Evolutionary conservation across 768 basidiomycete genomes (phyloP).

Genomic region (Filobasidium floriforme): DNA sequence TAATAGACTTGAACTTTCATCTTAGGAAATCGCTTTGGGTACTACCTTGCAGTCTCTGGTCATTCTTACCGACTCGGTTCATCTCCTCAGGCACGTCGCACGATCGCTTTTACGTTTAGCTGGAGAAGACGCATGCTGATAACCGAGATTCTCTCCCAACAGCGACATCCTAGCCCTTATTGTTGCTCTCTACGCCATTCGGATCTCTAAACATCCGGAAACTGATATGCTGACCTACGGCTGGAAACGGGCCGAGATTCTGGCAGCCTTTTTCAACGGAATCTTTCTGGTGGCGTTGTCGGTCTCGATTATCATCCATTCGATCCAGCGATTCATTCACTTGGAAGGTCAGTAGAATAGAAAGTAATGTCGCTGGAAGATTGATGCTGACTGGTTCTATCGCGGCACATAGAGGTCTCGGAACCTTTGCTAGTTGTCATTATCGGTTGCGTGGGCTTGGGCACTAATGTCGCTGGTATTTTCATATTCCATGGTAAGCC

Average conservation of each 20-base stretch:
- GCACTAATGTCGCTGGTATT: conserved; percentile 84
- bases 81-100: background rate
- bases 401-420: conserved; percentile 76
- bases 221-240: conserved; percentile 76
- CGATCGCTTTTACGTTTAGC: too few species aligned
- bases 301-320: conserved; percentile 89
- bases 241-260: conserved; percentile 94
- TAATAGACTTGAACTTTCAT: background rate
- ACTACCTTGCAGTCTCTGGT: background rate
- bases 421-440: conserved; percentile 80
- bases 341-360: background rate
- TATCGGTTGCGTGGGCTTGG: conserved; percentile 78
- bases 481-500: conserved; percentile 81
- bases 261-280: conserved; percentile 89
- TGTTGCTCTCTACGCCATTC: conserved; percentile 91
- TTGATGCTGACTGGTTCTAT: conserved; percentile 29
- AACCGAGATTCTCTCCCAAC: background rate
- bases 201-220: conserved; percentile 47
- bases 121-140: too few species aligned
- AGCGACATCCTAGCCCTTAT: conserved; percentile 94
- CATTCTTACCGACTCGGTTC: background rate
- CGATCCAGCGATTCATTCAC: conserved; percentile 74
- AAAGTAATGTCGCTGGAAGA: background rate
- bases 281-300: conserved; percentile 94
- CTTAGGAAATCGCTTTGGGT: background rate